phyloP scores from a whole-genome alignment of 2,329 filamentous ascomycete genomes.

The Colletotrichum godetiae region DNA sequence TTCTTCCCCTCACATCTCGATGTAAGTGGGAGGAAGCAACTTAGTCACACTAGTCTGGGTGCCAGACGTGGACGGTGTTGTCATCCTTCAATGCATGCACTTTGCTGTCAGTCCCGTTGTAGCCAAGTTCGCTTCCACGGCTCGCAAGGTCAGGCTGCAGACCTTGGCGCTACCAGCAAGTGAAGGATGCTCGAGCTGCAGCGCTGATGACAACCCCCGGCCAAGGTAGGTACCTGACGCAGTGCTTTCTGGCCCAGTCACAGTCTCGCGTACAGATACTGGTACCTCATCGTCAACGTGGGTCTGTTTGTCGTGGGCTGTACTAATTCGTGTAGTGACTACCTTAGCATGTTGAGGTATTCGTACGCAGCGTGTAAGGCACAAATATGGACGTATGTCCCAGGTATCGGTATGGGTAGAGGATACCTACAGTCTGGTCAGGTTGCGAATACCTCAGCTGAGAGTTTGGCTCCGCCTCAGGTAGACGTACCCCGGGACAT shows the following conservation, averaged over 20 bases:
- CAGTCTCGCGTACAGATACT: neutral
- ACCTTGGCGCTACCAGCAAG: neutral
- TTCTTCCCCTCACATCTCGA: too few species aligned
- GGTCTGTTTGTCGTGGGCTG: neutral
- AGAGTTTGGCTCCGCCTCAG: conserved; percentile 28
- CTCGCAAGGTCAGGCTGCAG: conserved; percentile 1
- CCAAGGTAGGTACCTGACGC: neutral
- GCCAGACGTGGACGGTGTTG: neutral
- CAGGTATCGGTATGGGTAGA: too few species aligned
- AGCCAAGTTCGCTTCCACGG: neutral
- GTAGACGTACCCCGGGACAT: conserved; percentile 7
- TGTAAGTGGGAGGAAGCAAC: neutral
- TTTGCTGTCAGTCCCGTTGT: conserved; percentile 10
- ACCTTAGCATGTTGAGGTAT: neutral
- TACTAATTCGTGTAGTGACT: neutral
- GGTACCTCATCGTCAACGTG: neutral
- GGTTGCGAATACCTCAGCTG: conserved; percentile 1
- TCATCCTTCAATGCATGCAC: conserved; percentile 8
- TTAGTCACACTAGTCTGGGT: too few species aligned
- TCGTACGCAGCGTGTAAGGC: neutral
- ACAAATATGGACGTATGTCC: too few species aligned
- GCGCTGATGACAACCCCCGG: neutral
- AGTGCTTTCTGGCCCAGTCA: neutral
- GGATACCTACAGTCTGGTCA: neutral
- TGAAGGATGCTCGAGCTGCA: neutral